phyloP scores from a whole-genome alignment of 1,284 basidiomycete species.

The Apiotrichum siamense region DNA sequence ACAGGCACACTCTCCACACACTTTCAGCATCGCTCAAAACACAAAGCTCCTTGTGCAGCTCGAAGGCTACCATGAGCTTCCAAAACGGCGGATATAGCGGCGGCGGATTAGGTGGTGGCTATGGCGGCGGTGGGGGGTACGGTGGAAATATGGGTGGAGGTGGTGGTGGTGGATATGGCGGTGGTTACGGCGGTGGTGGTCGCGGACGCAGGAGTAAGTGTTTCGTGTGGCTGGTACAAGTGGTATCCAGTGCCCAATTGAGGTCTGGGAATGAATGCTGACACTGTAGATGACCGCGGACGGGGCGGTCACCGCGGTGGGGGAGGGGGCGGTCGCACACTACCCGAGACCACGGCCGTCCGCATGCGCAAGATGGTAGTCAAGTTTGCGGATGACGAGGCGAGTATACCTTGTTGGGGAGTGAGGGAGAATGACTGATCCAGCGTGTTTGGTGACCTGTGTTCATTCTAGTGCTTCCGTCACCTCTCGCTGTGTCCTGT shows the following conservation, averaged over 20 bases:
- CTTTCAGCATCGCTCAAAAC: too few species aligned
- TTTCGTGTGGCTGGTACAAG: too few species aligned
- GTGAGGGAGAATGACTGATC: slow-evolving; percentile 1
- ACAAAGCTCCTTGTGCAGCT: too few species aligned
- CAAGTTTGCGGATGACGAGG: slow-evolving; percentile 70
- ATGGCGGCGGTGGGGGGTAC: slow-evolving; percentile 12
- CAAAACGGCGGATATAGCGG: slow-evolving; percentile 26
- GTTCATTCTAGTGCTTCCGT: too few species aligned
- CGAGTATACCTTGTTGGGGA: slow-evolving; percentile 48
- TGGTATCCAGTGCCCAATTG: too few species aligned
- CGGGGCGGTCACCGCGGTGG: slow-evolving; percentile 22
- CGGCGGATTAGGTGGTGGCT: slow-evolving; percentile 11
- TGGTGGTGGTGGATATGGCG: slow-evolving; percentile 16
- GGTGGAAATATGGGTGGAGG: slow-evolving; percentile 10
- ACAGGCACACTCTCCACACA: too few species aligned
- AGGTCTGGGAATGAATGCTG: background rate
- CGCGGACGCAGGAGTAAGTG: slow-evolving; percentile 24
- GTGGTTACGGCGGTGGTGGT: slow-evolving; percentile 15
- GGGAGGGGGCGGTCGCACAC: slow-evolving; percentile 19
- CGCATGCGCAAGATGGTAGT: slow-evolving; percentile 64
- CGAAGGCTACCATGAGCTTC: slow-evolving; percentile 34
- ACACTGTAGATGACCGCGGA: slow-evolving; percentile 15
- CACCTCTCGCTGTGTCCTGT: too few species aligned
- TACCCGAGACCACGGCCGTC: slow-evolving; percentile 63
- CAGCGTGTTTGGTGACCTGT: too few species aligned